phyloP scores from a whole-genome alignment of 176 grass and related monocot species.

The Triticum urartu region DNA sequence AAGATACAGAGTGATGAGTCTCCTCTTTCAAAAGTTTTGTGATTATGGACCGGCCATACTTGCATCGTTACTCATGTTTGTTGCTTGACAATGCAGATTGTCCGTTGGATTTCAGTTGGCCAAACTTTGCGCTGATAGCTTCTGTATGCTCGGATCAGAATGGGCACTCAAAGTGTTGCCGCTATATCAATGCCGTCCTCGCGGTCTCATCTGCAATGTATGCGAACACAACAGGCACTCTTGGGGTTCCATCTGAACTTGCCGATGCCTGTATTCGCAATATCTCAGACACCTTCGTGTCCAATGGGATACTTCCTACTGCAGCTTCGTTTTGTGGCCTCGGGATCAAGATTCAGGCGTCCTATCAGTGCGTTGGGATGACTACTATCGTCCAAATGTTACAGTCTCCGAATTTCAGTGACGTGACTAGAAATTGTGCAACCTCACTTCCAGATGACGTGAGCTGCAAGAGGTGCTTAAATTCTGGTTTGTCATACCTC shows the following conservation, averaged over 20 bases:
- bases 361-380: conserved; percentile 82
- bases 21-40: not conserved
- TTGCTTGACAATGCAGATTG: conserved; percentile 58
- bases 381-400: conserved; percentile 70
- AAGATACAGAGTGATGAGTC: not conserved
- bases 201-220: conserved; percentile 79
- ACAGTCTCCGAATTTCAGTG: conserved; percentile 77
- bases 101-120: conserved; percentile 87
- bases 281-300: conserved; percentile 64
- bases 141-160: conserved; percentile 73
- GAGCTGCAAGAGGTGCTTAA: conserved; percentile 90
- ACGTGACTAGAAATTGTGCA: conserved; percentile 68
- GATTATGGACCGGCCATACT: not conserved
- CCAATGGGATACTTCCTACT: conserved; percentile 51
- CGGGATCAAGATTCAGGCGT: conserved; percentile 77
- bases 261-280: conserved; percentile 58
- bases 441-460: conserved; percentile 42
- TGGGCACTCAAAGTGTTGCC: conserved; percentile 74
- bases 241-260: conserved; percentile 65
- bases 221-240: conserved; percentile 62
- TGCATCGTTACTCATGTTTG: not conserved
- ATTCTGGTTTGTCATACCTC: conserved; percentile 87
- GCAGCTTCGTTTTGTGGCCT: conserved; percentile 74
- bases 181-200: conserved; percentile 83
- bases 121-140: conserved; percentile 61